Percentiles rank a stretch among this genome's conserved stretches.
These are phyloP conservation scores for Fusarium mundagurra DNA, from an alignment of 2,329 filamentous ascomycete species.

Conservation along the genomic window DNA sequence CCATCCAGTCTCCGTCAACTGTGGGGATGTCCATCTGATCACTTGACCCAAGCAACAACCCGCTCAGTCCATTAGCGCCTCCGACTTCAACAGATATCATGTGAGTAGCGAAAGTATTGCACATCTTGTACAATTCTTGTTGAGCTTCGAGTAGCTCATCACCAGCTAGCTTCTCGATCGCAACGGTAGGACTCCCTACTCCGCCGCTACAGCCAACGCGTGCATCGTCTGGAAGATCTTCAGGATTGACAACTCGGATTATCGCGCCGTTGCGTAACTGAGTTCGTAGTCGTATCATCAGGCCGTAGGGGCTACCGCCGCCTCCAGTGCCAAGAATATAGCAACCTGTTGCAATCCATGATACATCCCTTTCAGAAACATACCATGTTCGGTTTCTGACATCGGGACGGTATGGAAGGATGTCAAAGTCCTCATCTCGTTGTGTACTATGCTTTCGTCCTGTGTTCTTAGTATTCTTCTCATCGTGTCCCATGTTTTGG, in stretches of 20 bases:
- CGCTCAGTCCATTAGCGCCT: slow-evolving; percentile 71
- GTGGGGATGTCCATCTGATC: slow-evolving; percentile 61
- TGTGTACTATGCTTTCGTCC: neutral
- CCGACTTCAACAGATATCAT: slow-evolving; percentile 73
- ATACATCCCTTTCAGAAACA: slow-evolving; percentile 65
- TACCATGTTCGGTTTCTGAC: slow-evolving; percentile 64
- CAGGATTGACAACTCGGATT: slow-evolving; percentile 61
- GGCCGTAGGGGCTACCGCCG: slow-evolving; percentile 64
- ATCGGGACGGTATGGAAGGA: slow-evolving; percentile 58
- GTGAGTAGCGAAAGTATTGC: slow-evolving; percentile 59
- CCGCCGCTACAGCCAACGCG: slow-evolving; percentile 66
- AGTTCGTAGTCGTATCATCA: slow-evolving; percentile 61
- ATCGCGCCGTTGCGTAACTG: slow-evolving; percentile 61
- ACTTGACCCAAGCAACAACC: slow-evolving; percentile 65
- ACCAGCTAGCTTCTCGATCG: slow-evolving; percentile 67
- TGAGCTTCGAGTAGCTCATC: slow-evolving; percentile 65
- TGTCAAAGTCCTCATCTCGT: slow-evolving; percentile 44
- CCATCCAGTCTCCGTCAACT: slow-evolving; percentile 68
- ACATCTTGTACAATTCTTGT: slow-evolving; percentile 62
- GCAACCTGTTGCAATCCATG: slow-evolving; percentile 66
- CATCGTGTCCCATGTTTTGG: slow-evolving; percentile 35
- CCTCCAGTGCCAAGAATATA: slow-evolving; percentile 71
- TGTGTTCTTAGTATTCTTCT: slow-evolving; percentile 19
- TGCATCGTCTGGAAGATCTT: slow-evolving; percentile 60
- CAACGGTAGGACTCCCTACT: slow-evolving; percentile 68